Base-by-base conservation (phyloP, 352 stramenopile genomes). In the Pythium guiyangense region DNA sequence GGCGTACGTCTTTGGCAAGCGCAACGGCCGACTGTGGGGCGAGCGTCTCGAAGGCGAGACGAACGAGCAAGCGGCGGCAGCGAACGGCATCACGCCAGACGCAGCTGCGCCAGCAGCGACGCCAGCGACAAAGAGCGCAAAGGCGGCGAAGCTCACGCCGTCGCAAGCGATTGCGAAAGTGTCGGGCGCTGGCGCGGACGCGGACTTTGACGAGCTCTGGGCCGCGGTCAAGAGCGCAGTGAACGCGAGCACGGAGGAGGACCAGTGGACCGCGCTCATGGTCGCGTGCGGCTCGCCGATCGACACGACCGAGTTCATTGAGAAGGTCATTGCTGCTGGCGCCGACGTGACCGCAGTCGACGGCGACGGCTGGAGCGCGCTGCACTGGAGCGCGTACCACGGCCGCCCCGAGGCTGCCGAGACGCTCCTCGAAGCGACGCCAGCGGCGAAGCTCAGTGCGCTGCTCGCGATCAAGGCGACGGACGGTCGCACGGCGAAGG, bases 351-450 rank as follows among this genome's bases (percentile, higher is more conserved):
- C 68, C n/a, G 76, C 72, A 18, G 74, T 76, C 56, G 82, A 92
- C 50, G 79, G 76, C 43, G 82, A 92, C 29, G 82, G 82, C 22
- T 92, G 82, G 82, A 88, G 77, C n/a, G 82, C 82, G 54, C 53
- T 92, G 66, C 82, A 92, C 70, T 92, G 82, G 82, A 87, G 78
- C 62, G 82, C 82, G 26, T 92, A 89, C 71, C 82, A 92, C 57
- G 82, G 76, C 52, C 79, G 82, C 55, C 82, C 82, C 5, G 82
- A 92, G 60, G 75, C 82, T 29, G 79, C 82, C 4, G 73, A 89
- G 60, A 70, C 77, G 26, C 67, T 92, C 27, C 60, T 92, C 3
- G 69, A 72, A 14, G 63, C 43, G 26, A 67, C 72, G 27, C 69
- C 67, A 39, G 49, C 52, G 25, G 43, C 50, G 12, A 70, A 79